phyloP scores from a whole-genome alignment of 441 rosid genomes.

The Viola pubescens region DNA sequence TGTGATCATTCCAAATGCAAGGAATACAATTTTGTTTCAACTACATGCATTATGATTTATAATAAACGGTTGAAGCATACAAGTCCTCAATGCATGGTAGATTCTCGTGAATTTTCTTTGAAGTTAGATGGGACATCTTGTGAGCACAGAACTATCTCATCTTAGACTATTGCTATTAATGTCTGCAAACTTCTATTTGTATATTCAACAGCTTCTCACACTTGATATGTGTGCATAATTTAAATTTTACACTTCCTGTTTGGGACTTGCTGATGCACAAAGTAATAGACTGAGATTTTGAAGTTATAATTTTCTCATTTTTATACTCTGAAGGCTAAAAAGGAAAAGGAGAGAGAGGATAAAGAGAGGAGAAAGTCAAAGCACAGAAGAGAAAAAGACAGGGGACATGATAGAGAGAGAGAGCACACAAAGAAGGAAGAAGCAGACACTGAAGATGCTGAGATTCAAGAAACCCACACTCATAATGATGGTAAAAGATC shows the following conservation, averaged over 20 bases:
- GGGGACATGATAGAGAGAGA: constrained; percentile 59
- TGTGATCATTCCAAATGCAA: too few relatives aligned
- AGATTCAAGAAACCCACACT: constrained; percentile 33
- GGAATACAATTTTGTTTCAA: too few relatives aligned
- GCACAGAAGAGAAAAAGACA: constrained; percentile 64
- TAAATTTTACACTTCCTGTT: neutral
- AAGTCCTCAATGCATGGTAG: too few relatives aligned
- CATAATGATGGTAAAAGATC: constrained; percentile 53
- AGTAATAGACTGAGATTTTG: neutral
- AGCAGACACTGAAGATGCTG: constrained; percentile 60
- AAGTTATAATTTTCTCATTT: neutral
- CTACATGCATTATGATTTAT: too few relatives aligned
- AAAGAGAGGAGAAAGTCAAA: constrained; percentile 50
- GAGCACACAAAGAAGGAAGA: constrained; percentile 67
- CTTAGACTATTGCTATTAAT: too few relatives aligned
- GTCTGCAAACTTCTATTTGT: too few relatives aligned
- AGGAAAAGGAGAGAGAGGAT: constrained; percentile 42
- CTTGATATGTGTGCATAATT: too few relatives aligned
- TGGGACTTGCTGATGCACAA: neutral
- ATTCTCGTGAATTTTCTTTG: too few relatives aligned
- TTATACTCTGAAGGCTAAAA: constrained; percentile 33
- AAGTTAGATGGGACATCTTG: neutral
- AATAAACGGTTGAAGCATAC: too few relatives aligned
- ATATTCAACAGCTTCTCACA: too few relatives aligned
- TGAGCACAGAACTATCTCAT: neutral